Percentiles rank a stretch among this genome's conserved stretches.
Conservation (phyloP, 768 basidiomycete species). For the Suillus americanus region DNA sequence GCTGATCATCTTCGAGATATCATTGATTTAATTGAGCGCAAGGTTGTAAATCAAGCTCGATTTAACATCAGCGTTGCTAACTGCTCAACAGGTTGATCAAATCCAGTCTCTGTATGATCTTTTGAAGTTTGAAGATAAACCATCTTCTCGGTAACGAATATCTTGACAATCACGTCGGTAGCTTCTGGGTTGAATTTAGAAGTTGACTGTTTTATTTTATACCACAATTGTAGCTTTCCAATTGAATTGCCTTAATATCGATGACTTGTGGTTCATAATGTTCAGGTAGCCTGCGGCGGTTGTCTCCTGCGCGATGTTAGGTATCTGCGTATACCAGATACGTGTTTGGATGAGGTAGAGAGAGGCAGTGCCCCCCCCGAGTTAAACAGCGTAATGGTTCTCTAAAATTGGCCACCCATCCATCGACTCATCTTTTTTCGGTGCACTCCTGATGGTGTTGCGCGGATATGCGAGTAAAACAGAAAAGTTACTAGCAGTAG, state of each 20-base stretch:
- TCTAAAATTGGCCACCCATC: background rate
- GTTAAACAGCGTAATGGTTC: background rate
- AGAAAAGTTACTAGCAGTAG: background rate
- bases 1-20: slow-evolving; percentile 89
- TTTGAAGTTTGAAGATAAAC: slow-evolving; percentile 73
- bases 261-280: background rate
- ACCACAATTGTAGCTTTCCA: background rate
- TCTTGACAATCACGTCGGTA: background rate
- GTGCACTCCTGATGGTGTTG: background rate
- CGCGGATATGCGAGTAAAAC: background rate
- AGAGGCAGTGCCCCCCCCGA: background rate
- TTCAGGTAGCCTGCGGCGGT: background rate
- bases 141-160: slow-evolving; percentile 17
- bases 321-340: background rate
- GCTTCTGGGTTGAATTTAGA: background rate
- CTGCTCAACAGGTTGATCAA: slow-evolving; percentile 72
- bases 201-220: background rate
- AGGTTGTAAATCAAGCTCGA: slow-evolving; percentile 48
- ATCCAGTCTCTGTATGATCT: slow-evolving; percentile 90
- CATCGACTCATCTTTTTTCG: background rate
- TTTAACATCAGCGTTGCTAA: slow-evolving; percentile 11
- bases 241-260: background rate
- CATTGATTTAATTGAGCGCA: slow-evolving; percentile 88
- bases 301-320: background rate
- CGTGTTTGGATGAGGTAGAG: background rate